Conservation (phyloP, 2,329 filamentous ascomycete genomes). For the Fusarium xylarioides region DNA sequence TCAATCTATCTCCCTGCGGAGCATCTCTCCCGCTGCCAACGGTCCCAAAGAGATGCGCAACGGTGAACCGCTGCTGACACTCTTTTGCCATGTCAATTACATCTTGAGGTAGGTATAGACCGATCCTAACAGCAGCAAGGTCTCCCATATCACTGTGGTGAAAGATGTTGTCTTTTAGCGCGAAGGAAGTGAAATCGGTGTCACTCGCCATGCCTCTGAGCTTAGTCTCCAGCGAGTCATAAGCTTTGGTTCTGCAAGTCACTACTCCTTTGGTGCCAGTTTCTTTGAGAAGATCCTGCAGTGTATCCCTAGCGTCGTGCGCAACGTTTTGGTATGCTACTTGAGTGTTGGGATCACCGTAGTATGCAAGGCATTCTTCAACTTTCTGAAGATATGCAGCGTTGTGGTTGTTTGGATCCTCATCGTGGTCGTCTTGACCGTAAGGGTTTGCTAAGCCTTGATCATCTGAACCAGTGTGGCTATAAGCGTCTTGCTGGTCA, state of each 20-base stretch:
- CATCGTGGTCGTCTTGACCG: too few species aligned
- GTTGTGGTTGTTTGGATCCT: too few species aligned
- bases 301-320: not conserved
- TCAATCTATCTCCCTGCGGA: not conserved
- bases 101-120: not conserved
- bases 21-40: not conserved
- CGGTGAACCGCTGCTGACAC: not conserved
- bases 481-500: too few species aligned
- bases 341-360: not conserved
- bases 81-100: not conserved
- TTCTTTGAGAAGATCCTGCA: not conserved
- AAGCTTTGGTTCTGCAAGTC: not conserved
- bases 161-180: not conserved
- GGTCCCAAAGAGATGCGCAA: not conserved
- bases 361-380: not conserved
- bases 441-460: too few species aligned
- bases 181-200: not conserved
- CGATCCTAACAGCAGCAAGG: not conserved
- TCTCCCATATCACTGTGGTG: not conserved
- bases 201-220: not conserved
- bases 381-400: too few species aligned
- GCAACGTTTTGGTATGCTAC: not conserved
- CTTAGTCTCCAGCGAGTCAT: not conserved
- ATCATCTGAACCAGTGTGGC: too few species aligned
- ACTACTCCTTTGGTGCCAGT: not conserved